Evolutionary conservation across 352 stramenopile species (phyloP), one percentile per base, ranked within the genome.

Genomic region (Pythium dissotocum): DNA sequence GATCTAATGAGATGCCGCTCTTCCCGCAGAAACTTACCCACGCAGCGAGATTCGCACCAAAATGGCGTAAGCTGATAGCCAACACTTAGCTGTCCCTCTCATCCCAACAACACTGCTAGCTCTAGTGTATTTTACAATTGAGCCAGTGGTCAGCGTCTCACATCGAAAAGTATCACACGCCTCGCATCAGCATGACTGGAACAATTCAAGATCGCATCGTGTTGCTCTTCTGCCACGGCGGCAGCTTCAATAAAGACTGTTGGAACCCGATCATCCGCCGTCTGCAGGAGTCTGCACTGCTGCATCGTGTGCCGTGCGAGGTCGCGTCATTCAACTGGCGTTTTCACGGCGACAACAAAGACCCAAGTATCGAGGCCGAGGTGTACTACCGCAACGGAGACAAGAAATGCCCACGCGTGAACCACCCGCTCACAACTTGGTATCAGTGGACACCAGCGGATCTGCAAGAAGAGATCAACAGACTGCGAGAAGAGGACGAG

Each of bases 211-310:
- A 54, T 7, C 66, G 66, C 16, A 42, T 72, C 7, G 59, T 68
- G 59, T 58, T 87, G 42, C 54, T 87, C 42, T 81, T 87, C 32
- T 75, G 73, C 36, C 76, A 87, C 52, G 78, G 76, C 32, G 75
- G 67, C 0, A 76, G 74, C 6, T 79, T 79, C 61, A 82, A 69
- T 44, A 73, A 77, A 62, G 63, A 77, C 21, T 72, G 68, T 35
- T 84, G 78, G 78, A 68, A 81, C 16, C 78, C 78, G 38, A 77
- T 87, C 63, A 59, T 87, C 21, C 69, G 63, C 40, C 65, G 69
- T 0, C 55, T 87, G 13, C 67, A 75, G 54, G 62, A 52, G 2
- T 67, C 75, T 21, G 66, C 71, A 28, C 56, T 76, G 26, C 61
- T 87, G 0, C 40, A 63, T 21, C 48, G 58, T 6, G 59, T 69